Evolutionary conservation across 495 filamentous ascomycete species (phyloP).

Genomic region (Xylaria grammica): DNA sequence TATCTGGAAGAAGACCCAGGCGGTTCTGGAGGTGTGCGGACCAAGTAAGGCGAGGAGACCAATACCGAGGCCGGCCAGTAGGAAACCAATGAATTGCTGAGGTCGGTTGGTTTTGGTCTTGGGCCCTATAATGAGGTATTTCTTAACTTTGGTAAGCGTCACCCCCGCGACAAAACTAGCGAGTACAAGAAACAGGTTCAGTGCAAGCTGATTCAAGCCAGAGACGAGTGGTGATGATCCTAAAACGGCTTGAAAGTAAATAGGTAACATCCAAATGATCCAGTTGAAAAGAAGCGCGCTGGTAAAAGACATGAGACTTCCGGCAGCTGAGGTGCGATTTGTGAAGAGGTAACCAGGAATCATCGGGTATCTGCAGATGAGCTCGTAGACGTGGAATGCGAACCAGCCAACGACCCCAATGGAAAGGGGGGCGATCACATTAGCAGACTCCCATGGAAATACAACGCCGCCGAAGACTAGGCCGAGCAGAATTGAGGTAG

Average conservation of each 20-base stretch:
- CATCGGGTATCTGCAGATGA: background rate
- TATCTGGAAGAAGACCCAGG: slow-evolving; percentile 33
- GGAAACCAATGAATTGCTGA: slow-evolving; percentile 38
- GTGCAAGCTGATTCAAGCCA: slow-evolving; percentile 28
- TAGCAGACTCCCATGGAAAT: slow-evolving; percentile 9
- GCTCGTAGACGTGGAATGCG: slow-evolving; percentile 18
- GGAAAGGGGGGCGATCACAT: slow-evolving; percentile 18
- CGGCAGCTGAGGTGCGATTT: slow-evolving; percentile 6
- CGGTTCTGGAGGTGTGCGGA: slow-evolving; percentile 29
- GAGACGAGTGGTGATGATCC: slow-evolving; percentile 29
- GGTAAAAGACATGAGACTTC: slow-evolving; percentile 34
- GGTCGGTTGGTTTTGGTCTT: slow-evolving; percentile 21
- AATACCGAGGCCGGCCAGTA: slow-evolving; percentile 38
- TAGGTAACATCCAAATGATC: slow-evolving; percentile 42
- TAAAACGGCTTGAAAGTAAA: slow-evolving; percentile 47
- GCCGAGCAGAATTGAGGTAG: slow-evolving; percentile 18
- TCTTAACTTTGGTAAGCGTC: slow-evolving; percentile 24
- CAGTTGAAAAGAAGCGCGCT: slow-evolving; percentile 27
- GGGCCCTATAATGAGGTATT: slow-evolving; percentile 25
- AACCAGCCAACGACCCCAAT: slow-evolving; percentile 19
- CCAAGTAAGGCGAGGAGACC: slow-evolving; percentile 44
- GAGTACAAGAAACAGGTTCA: background rate
- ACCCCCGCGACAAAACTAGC: background rate
- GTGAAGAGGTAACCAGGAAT: background rate
- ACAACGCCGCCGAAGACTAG: slow-evolving; percentile 13